Evolutionary conservation across 768 basidiomycete genomes (phyloP), one percentile per base, ranked within the genome.

Genomic region (Boletus rubropictus): DNA sequence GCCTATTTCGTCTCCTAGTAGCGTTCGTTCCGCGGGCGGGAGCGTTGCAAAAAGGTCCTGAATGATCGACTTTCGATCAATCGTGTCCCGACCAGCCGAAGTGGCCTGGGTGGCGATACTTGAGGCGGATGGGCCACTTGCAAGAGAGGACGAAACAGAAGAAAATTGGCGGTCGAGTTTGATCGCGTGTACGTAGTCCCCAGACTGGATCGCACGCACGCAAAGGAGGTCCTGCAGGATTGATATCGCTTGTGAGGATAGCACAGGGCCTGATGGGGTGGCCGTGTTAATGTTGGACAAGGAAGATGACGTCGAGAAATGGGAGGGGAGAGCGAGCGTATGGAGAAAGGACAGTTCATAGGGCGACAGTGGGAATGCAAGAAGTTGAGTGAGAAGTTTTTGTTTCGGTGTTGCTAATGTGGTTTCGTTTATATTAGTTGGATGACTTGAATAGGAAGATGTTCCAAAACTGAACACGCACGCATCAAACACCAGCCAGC

Each of bases 151-250:
- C 35, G 74, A 70, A n/a, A 69, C 59, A 9, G 72, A 64, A 33
- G 72, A 63, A 53, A 87, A 82, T 55, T 77, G 72, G 41, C 79
- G 77, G 62, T 91, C 87, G 35, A 87, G 72, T 66, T 82, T 84
- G 59, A 90, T 78, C 8, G 87, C 89, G n/a, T 81, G 79, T 0
- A 75, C 66, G 55, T 83, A 81, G 48, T 78, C 76, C 4, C 87
- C 89, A 3, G 72, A 75, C 58, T 88, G 83, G 28, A 91, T 77
- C 8, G 90, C 76, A 9, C 89, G 82, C 14, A 85, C 78, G 50
- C 84, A 87, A 24, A 87, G 73, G n/a, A 91, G 74, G 52, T 91
- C 86, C 61, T 88, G 88, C 0, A 91, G 63, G 12, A 78, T 69
- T 5, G 81, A 72, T 21, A 82, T 61, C 2, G 80, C 76, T 2